Conservation (phyloP, 441 rosid species). For the Syzygium malaccense region DNA sequence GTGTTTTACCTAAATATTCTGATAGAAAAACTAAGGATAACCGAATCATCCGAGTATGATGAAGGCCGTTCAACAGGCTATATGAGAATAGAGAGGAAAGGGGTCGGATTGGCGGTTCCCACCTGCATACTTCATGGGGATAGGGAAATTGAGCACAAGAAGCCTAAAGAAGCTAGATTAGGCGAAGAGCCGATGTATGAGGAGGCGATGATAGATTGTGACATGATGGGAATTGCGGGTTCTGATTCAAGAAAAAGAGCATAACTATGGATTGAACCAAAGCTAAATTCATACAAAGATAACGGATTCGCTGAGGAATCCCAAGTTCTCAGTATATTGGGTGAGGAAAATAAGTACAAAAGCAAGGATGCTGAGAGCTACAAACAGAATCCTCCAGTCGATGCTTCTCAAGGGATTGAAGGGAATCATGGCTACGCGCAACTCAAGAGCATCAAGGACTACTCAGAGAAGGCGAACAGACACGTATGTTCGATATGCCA, state of each 20-base stretch:
- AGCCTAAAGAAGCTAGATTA: neutral
- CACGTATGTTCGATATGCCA: constrained; percentile 15
- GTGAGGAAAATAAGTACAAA: no score
- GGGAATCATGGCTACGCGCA: neutral
- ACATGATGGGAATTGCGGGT: neutral
- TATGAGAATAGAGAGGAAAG: constrained; percentile 1
- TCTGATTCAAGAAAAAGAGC: constrained; percentile 1
- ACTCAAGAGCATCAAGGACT: neutral
- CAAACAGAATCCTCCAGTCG: neutral
- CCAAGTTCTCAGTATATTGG: neutral
- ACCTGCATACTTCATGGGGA: neutral
- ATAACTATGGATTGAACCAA: constrained; percentile 27
- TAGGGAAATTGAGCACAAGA: neutral
- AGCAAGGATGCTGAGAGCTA: neutral
- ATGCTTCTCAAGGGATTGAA: neutral
- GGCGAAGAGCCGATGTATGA: neutral
- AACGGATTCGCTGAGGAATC: neutral
- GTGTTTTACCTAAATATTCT: no score
- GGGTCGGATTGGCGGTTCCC: neutral
- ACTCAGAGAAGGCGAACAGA: constrained; percentile 17
- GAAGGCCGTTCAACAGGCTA: neutral
- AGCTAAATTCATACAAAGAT: constrained; percentile 28
- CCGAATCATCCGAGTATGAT: neutral
- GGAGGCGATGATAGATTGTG: neutral
- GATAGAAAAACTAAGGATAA: neutral